Evolutionary conservation across 768 basidiomycete genomes (phyloP).

Genomic region (Mycena capillaripes): DNA sequence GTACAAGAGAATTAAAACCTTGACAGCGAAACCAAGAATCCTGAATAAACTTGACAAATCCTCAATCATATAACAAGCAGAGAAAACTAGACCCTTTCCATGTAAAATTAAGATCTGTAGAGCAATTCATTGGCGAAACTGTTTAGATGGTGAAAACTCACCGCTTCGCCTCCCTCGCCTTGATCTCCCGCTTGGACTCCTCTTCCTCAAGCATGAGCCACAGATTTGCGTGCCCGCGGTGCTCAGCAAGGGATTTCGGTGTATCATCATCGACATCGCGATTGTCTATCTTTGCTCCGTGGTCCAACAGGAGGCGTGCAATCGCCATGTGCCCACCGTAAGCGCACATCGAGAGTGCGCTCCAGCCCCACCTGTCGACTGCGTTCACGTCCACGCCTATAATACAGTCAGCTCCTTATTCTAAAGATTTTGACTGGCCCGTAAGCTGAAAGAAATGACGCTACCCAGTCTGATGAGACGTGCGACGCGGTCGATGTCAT

Average conservation of each 20-base stretch:
- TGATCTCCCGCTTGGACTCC: constrained; percentile 17
- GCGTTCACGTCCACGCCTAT: constrained; percentile 29
- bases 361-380: constrained; percentile 34
- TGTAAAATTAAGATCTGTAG: background rate
- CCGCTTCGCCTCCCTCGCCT: constrained; percentile 15
- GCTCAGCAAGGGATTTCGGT: constrained; percentile 27
- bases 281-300: constrained; percentile 36
- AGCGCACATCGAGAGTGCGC: constrained; percentile 36
- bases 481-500: constrained; percentile 30
- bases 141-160: too few species aligned
- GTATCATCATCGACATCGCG: constrained; percentile 37
- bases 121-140: background rate
- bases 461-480: constrained; percentile 32
- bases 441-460: constrained; percentile 11
- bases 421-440: background rate
- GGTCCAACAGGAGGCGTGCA: constrained; percentile 35
- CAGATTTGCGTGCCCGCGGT: constrained; percentile 35
- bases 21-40: background rate
- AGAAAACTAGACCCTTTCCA: too few species aligned
- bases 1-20: background rate
- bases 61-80: too few species aligned
- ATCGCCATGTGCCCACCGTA: constrained; percentile 37
- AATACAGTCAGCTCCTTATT: background rate
- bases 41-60: too few species aligned
- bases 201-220: constrained; percentile 37